These are phyloP conservation scores for Sapria himalayana DNA, from an alignment of 345 rosid species.

Conservation along the genomic window DNA sequence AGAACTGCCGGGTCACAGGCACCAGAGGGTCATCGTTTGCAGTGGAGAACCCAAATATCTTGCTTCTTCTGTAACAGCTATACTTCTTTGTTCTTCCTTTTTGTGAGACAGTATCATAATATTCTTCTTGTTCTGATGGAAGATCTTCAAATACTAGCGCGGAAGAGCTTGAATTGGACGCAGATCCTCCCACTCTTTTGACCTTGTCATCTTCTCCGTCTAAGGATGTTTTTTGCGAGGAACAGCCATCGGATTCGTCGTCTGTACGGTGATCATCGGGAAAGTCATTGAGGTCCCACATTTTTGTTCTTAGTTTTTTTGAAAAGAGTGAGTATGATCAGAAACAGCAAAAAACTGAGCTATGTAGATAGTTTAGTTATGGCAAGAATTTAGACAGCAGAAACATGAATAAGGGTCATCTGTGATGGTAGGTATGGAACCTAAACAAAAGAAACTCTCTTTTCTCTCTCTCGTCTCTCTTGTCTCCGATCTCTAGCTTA, in stretches of 20 bases:
- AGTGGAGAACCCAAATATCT: slow-evolving; percentile 35
- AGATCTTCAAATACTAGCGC: slow-evolving; percentile 58
- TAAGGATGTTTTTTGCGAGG: slow-evolving; percentile 17
- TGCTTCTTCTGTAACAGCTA: no score
- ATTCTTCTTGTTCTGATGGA: slow-evolving; percentile 47
- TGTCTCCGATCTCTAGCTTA: no score
- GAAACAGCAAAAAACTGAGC: no score
- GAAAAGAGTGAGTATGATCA: no score
- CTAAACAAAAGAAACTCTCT: slow-evolving; percentile 4
- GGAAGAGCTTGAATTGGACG: slow-evolving; percentile 69
- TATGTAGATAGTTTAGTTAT: no score
- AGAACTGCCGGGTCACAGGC: slow-evolving; percentile 66
- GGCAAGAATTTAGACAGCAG: not conserved
- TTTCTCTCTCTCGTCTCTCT: no score
- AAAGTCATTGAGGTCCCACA: slow-evolving; percentile 72
- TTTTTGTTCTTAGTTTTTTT: slow-evolving; percentile 11
- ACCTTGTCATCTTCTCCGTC: slow-evolving; percentile 35
- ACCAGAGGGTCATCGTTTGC: slow-evolving; percentile 9
- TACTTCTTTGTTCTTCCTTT: slow-evolving; percentile 15
- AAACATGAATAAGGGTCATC: not conserved
- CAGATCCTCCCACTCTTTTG: slow-evolving; percentile 53
- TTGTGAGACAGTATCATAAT: slow-evolving; percentile 11
- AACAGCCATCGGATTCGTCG: slow-evolving; percentile 31
- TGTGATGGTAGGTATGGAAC: not conserved
- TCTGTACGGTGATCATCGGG: slow-evolving; percentile 27